Evolutionary conservation across 1,284 basidiomycete species (phyloP), one percentile per base, ranked within the genome.

Genomic region (Rhodotorula sp.): DNA sequence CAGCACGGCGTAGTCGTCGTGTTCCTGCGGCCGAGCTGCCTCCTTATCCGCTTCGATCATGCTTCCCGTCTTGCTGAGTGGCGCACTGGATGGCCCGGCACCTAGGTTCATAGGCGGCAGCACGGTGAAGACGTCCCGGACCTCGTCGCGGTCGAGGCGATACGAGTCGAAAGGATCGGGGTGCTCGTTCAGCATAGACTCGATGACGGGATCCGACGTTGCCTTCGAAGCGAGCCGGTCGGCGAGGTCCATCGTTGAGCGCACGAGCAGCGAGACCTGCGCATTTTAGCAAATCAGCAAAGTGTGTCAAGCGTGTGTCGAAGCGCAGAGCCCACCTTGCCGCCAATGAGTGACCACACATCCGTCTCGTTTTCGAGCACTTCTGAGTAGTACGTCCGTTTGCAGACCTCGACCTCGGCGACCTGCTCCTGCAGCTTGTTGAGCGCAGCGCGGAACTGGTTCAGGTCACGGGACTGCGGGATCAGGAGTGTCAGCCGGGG

Each of bases 101-200:
- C 64, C 64, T 17, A 76, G 68, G 50, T 68, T 71, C 60, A 76
- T 74, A 1, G 75, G 75, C 4, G 73, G 75, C 17, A 77, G 65
- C 25, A 75, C 64, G 27, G 73, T 68, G 60, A 77, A 72, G 14
- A 77, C 71, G 65, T 75, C 75, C 25, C 68, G 57, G 21, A 58
- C 49, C 42, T 74, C 71, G 52, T 71, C 68, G 41, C 66, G 56
- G 44, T 75, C 67, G 27, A 64, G 64, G 9, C 73, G 73, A 67
- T 81, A 83, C 44, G 78, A 78, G 61, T 80, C 76, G 63, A 83
- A 83, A 0, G 82, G 82, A 63, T 83, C 82, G 0, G 82, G 81
- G 27, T 82, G 81, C 34, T 78, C 71, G 13, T 80, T 70, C 8
- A 82, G 74, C 77, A 83, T 79, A 53, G 77, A 72, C 65, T 83